These are phyloP conservation scores for Phlyctochytrium arcticum DNA, from an alignment of 192 early-diverging fungal species.

Conservation along the genomic window DNA sequence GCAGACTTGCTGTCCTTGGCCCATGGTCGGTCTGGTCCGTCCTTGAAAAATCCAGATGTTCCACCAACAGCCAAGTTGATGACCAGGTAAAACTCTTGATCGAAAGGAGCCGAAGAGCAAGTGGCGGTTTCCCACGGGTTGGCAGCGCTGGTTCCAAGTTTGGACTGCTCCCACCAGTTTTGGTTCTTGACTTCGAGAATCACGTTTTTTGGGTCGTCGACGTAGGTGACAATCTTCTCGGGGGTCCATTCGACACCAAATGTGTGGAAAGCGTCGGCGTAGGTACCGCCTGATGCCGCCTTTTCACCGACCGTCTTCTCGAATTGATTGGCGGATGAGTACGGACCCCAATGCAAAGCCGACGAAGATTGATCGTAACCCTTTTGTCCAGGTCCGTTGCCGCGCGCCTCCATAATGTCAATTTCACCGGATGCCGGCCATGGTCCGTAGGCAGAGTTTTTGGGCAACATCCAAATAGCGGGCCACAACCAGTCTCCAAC, in stretches of 20 bases:
- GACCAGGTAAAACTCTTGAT: constrained; percentile 50
- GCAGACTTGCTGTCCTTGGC: constrained; percentile 41
- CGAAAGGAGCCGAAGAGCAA: constrained; percentile 52
- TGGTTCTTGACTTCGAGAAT: constrained; percentile 52
- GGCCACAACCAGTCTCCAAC: constrained; percentile 45
- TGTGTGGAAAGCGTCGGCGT: constrained; percentile 57
- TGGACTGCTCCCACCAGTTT: no score
- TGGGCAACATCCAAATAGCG: constrained; percentile 63
- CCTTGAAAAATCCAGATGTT: constrained; percentile 54
- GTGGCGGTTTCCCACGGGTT: constrained; percentile 49
- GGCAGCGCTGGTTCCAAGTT: no score
- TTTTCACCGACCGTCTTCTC: constrained; percentile 43
- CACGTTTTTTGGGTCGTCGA: constrained; percentile 45
- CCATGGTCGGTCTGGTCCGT: constrained; percentile 54
- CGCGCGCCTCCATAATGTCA: constrained; percentile 54
- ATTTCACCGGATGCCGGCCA: constrained; percentile 65
- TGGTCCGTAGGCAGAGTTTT: constrained; percentile 46
- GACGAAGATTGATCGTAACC: no score
- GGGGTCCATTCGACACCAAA: constrained; percentile 49
- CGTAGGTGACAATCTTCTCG: constrained; percentile 49
- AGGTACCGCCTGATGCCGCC: constrained; percentile 29
- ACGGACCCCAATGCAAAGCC: constrained; percentile 70
- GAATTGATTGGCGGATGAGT: constrained; percentile 39
- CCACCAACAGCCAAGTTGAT: constrained; percentile 62
- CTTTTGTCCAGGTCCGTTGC: constrained; percentile 47